Evolutionary conservation across 345 rosid genomes (phyloP).

Genomic region (Citrus reticulata): DNA sequence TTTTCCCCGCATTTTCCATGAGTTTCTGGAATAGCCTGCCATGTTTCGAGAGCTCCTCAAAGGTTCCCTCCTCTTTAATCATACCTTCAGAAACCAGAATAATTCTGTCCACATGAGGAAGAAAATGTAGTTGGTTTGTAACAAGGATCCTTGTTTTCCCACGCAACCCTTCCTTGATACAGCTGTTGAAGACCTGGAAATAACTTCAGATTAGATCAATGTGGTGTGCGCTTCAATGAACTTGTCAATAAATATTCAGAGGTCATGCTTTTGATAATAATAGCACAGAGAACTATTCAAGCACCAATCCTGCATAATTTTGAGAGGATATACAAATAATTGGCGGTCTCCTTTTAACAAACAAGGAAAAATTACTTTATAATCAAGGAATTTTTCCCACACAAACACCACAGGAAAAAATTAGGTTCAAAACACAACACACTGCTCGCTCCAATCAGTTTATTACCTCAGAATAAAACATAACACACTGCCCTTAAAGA

Average conservation of each 20-base stretch:
- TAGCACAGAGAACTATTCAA: neutral
- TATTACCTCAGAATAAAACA: neutral
- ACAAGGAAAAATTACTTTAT: neutral
- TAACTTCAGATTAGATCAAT: constrained; percentile 7
- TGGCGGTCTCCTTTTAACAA: neutral
- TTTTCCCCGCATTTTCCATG: constrained; percentile 97
- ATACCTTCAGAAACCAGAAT: constrained; percentile 69
- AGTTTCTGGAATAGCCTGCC: constrained; percentile 75
- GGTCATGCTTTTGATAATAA: neutral
- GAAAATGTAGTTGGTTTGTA: constrained; percentile 96
- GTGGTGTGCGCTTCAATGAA: neutral
- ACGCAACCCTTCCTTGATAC: constrained; percentile 73
- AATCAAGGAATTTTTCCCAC: neutral
- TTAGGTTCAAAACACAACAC: neutral
- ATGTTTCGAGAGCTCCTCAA: constrained; percentile 69
- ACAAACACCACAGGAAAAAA: neutral
- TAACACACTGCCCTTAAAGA: neutral
- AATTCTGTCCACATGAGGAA: constrained; percentile 81
- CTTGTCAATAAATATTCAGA: neutral
- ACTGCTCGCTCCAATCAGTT: neutral
- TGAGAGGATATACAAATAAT: neutral
- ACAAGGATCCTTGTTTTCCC: constrained; percentile 89
- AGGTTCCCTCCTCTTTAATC: constrained; percentile 87
- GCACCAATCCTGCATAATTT: neutral
- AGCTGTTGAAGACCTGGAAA: constrained; percentile 81